phyloP scores from a whole-genome alignment of 352 stramenopile species.

The Globisporangium megalacanthum region DNA sequence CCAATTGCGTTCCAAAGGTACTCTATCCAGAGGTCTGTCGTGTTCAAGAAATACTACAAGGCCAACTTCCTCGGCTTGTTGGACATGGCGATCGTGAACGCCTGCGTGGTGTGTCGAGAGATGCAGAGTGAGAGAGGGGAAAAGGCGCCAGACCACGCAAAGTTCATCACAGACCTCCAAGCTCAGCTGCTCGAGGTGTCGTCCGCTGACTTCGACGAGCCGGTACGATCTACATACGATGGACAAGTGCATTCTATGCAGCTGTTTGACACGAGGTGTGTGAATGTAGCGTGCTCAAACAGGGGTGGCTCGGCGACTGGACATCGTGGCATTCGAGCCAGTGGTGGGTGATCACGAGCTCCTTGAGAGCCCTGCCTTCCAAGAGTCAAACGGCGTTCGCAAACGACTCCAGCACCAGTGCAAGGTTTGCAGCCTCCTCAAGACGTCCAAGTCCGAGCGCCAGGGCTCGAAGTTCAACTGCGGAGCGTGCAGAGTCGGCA shows the following conservation, averaged over 20 bases:
- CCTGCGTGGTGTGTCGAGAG: not conserved
- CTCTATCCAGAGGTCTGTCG: too few species aligned
- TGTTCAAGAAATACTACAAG: constrained; percentile 2
- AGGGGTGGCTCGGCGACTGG: too few species aligned
- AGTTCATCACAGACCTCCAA: not conserved
- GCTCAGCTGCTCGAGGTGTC: not conserved
- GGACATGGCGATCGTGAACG: not conserved
- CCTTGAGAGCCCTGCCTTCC: not conserved
- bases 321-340: not conserved
- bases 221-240: not conserved
- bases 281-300: not conserved
- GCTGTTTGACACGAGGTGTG: not conserved
- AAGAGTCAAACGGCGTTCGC: not conserved
- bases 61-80: not conserved
- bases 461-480: not conserved
- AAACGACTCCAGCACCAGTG: not conserved
- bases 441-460: not conserved
- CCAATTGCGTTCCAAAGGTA: too few species aligned
- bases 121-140: not conserved
- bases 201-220: not conserved
- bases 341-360: not conserved
- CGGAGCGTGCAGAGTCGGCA: not conserved
- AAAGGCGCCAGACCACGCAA: not conserved
- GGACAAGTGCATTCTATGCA: too few species aligned
- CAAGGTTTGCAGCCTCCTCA: not conserved